A percentile compares a stretch with the other conserved stretches of the same genome.
phyloP scores from a whole-genome alignment of 768 basidiomycete genomes.

The Boletus reticulatus region DNA sequence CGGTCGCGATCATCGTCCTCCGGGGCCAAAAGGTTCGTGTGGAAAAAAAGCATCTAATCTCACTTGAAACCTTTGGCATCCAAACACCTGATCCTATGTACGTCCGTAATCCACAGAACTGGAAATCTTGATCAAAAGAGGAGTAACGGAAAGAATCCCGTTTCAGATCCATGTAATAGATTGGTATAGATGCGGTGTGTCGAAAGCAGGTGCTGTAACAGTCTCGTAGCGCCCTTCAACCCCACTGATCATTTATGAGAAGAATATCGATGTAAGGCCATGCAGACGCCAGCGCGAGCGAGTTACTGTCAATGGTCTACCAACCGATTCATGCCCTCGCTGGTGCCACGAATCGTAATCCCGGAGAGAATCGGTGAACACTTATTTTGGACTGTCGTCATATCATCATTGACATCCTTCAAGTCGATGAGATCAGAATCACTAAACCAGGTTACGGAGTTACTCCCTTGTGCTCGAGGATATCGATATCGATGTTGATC shows the following conservation, averaged over 20 bases:
- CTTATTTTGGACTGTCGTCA: background rate
- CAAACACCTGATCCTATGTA: too few species aligned
- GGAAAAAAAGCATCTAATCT: too few species aligned
- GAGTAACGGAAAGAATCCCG: background rate
- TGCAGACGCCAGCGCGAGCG: background rate
- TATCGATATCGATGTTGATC: background rate
- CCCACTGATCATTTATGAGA: background rate
- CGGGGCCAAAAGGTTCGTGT: too few species aligned
- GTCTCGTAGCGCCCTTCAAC: background rate
- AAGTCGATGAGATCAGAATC: too few species aligned
- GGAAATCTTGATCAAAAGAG: too few species aligned
- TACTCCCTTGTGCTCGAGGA: background rate
- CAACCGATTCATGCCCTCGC: background rate
- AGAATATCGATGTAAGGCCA: background rate
- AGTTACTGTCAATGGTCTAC: background rate
- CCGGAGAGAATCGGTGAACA: background rate
- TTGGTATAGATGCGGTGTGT: background rate
- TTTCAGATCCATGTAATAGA: background rate
- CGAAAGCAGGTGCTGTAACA: background rate
- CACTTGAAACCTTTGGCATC: too few species aligned
- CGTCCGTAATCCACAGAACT: too few species aligned
- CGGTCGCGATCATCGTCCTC: too few species aligned
- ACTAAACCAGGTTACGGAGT: background rate
- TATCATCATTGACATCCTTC: too few species aligned
- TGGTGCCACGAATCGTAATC: too few species aligned